Percentiles rank a stretch among this genome's conserved stretches.
phyloP scores from a whole-genome alignment of 2,329 filamentous ascomycete species.

The Pestalotiopsis sp. region DNA sequence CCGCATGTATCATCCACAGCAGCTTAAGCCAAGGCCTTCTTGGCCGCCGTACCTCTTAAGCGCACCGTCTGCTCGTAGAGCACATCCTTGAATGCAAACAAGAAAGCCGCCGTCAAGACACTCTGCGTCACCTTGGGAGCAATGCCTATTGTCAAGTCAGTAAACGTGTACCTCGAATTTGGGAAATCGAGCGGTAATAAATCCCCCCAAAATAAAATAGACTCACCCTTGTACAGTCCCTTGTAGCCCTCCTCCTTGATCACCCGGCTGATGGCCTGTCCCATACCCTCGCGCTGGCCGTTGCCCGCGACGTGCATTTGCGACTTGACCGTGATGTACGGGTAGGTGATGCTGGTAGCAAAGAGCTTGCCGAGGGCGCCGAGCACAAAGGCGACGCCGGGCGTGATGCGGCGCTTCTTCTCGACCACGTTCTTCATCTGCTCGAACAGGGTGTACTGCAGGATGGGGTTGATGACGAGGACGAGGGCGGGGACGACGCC shows the following conservation, averaged over 20 bases:
- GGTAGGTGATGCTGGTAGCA: conserved; percentile 91
- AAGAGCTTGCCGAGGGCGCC: conserved; percentile 93
- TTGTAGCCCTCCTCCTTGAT: conserved; percentile 86
- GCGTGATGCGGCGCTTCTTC: conserved; percentile 71
- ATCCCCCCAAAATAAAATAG: background rate
- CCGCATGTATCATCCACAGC: background rate
- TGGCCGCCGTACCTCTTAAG: conserved; percentile 48
- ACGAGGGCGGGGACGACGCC: conserved; percentile 91
- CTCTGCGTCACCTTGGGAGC: conserved; percentile 96
- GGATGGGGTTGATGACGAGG: conserved; percentile 94
- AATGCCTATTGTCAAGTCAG: conserved; percentile 63
- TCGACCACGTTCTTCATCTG: conserved; percentile 93
- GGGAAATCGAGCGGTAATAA: background rate
- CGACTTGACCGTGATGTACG: conserved; percentile 98
- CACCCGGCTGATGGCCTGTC: conserved; percentile 74
- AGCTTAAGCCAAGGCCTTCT: background rate
- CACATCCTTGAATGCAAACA: conserved; percentile 98
- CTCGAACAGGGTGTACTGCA: conserved; percentile 98
- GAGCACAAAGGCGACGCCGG: conserved; percentile 84
- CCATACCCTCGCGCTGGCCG: conserved; percentile 77
- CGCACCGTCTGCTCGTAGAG: conserved; percentile 81
- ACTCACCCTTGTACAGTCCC: conserved; percentile 87
- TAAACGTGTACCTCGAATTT: conserved; percentile 3
- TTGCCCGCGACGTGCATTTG: conserved; percentile 89
- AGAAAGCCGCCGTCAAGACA: conserved; percentile 90